Conservation (phyloP, 179 eudicot species). For the Silene coronaria region DNA sequence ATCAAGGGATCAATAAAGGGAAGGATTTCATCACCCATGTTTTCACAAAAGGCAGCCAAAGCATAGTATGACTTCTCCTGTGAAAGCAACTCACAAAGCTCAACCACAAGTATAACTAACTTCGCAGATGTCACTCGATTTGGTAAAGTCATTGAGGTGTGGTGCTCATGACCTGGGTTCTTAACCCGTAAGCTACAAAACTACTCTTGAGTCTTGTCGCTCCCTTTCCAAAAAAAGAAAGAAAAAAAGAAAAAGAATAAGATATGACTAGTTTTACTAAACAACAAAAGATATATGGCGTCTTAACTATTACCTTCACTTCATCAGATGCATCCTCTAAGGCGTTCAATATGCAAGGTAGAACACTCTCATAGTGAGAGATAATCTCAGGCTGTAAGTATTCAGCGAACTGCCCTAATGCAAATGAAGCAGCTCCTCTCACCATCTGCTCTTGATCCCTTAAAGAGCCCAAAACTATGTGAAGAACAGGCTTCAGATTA, state of each 20-base stretch:
- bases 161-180: background rate
- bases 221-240: background rate
- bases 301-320: constrained; percentile 88
- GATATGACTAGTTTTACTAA: background rate
- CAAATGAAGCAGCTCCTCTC: constrained; percentile 96
- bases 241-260: too few relatives aligned
- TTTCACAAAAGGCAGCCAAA: constrained; percentile 94
- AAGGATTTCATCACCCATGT: constrained; percentile 93
- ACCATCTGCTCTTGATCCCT: constrained; percentile 96
- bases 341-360: constrained; percentile 81
- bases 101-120: constrained; percentile 8
- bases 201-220: background rate
- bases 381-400: constrained; percentile 95
- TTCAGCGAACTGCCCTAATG: constrained; percentile 94
- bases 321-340: constrained; percentile 88
- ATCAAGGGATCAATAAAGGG: constrained; percentile 87
- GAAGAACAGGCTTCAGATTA: constrained; percentile 71
- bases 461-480: constrained; percentile 79
- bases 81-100: constrained; percentile 8
- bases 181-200: background rate
- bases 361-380: constrained; percentile 78
- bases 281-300: background rate
- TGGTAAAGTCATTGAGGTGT: background rate
- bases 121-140: background rate
- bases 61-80: constrained; percentile 99